A percentile compares a stretch with the other conserved stretches of the same genome.
Conservation (phyloP, 305 asterid genomes). For the Fraxinus baroniana region DNA sequence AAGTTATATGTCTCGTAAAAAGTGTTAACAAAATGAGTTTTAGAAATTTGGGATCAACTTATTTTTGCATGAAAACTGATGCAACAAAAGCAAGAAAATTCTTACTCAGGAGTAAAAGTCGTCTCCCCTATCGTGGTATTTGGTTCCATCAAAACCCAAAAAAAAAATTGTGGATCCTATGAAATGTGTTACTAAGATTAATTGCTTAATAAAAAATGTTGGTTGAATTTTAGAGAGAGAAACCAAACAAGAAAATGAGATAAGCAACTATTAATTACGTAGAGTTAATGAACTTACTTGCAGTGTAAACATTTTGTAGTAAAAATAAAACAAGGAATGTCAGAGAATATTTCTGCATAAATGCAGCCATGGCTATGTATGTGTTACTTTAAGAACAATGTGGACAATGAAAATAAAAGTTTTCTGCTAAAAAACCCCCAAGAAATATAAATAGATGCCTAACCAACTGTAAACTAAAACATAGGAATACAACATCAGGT, state of each 20-base stretch:
- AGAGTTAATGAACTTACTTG: slow-evolving; percentile 31
- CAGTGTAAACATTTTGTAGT: slow-evolving; percentile 29
- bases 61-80: too few relatives aligned
- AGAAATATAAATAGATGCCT: not conserved
- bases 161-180: too few relatives aligned
- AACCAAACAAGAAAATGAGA: not conserved
- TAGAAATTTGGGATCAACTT: too few relatives aligned
- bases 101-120: too few relatives aligned
- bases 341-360: slow-evolving; percentile 6
- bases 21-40: too few relatives aligned
- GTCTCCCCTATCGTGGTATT: too few relatives aligned
- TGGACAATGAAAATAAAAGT: not conserved
- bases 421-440: not conserved
- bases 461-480: not conserved
- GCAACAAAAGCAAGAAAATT: too few relatives aligned
- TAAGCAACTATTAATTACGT: not conserved
- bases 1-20: not conserved
- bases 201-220: too few relatives aligned
- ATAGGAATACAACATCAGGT: not conserved
- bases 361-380: slow-evolving; percentile 24
- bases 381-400: not conserved
- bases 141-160: too few relatives aligned
- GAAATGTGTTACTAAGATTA: too few relatives aligned
- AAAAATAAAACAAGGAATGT: slow-evolving; percentile 18
- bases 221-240: not conserved